Evolutionary conservation across 495 filamentous ascomycete species (phyloP).

Genomic region (Penicillium desertorum): DNA sequence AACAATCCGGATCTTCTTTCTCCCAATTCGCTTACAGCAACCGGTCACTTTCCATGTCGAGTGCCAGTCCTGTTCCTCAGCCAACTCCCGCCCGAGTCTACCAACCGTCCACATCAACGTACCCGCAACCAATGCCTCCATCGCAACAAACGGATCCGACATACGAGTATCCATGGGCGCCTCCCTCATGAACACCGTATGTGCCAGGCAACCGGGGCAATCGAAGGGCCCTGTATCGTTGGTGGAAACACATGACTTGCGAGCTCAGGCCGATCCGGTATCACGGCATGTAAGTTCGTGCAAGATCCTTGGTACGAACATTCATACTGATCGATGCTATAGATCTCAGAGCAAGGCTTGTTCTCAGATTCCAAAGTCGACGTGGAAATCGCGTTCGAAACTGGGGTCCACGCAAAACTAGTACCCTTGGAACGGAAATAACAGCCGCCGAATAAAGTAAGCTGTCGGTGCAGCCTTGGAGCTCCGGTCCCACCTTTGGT

Average conservation of each 20-base stretch:
- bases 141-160: constrained; percentile 13
- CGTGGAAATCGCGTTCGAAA: not conserved
- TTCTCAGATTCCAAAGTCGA: not conserved
- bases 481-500: not conserved
- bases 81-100: constrained; percentile 5
- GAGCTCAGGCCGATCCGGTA: not conserved
- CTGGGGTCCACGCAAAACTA: not conserved
- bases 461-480: not conserved
- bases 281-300: not conserved
- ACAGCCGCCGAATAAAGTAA: not conserved
- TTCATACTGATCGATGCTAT: not conserved
- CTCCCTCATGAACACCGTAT: constrained; percentile 12
- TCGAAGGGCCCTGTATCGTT: not conserved
- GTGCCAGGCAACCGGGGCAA: not conserved
- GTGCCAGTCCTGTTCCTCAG: constrained; percentile 11
- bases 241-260: not conserved
- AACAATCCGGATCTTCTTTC: not conserved
- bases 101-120: constrained; percentile 8
- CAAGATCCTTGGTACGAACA: not conserved
- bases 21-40: constrained; percentile 7
- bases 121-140: constrained; percentile 4
- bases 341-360: not conserved
- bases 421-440: not conserved
- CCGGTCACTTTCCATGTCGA: constrained; percentile 8
- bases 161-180: constrained; percentile 19